Conservation (phyloP, 345 rosid genomes). For the Aethionema arabicum region DNA sequence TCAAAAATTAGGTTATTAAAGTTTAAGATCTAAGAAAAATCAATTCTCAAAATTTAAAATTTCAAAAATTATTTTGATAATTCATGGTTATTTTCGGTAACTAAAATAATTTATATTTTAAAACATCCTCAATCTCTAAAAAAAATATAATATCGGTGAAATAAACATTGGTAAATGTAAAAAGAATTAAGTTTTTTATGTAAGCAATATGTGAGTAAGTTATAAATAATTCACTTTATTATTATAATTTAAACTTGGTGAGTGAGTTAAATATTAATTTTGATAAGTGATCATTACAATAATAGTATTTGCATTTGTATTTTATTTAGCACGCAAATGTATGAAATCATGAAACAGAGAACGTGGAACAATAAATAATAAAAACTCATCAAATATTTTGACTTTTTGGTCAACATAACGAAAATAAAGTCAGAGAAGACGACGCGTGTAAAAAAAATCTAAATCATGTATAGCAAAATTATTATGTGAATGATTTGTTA, state of each 20-base stretch:
- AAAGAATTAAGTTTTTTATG: too few relatives aligned
- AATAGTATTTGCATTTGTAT: conserved; percentile 22
- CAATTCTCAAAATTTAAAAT: too few relatives aligned
- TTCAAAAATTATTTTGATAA: too few relatives aligned
- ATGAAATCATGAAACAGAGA: conserved; percentile 30
- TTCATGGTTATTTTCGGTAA: too few relatives aligned
- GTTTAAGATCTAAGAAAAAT: too few relatives aligned
- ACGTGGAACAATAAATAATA: conserved; percentile 19
- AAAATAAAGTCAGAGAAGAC: conserved; percentile 5
- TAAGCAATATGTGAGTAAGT: neutral
- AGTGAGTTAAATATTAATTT: conserved; percentile 14
- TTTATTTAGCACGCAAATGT: conserved; percentile 30
- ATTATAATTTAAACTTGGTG: conserved; percentile 21
- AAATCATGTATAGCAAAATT: conserved; percentile 1
- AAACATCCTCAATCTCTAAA: too few relatives aligned
- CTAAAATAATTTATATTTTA: too few relatives aligned
- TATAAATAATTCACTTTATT: neutral
- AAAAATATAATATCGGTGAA: too few relatives aligned
- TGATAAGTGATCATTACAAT: conserved; percentile 24
- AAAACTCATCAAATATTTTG: conserved; percentile 13
- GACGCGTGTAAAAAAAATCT: conserved; percentile 3
- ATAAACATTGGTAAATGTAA: too few relatives aligned
- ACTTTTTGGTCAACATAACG: neutral
- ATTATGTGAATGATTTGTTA: neutral
- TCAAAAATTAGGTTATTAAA: too few relatives aligned